Evolutionary conservation across 2,329 filamentous ascomycete genomes (phyloP).

Genomic region (Decorospora gaudefroyi): DNA sequence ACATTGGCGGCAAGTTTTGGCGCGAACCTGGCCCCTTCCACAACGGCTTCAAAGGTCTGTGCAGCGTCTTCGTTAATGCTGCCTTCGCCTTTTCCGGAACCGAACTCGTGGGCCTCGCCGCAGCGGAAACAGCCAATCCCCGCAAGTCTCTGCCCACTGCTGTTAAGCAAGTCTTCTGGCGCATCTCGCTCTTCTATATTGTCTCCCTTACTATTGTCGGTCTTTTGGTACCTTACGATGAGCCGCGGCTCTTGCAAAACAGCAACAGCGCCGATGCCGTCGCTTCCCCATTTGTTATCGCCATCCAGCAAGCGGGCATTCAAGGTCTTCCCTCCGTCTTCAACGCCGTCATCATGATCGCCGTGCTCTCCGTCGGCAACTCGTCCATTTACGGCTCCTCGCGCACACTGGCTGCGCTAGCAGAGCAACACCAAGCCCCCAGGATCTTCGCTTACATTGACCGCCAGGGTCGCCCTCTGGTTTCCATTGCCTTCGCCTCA

Average conservation of each 20-base stretch:
- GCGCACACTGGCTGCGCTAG: conserved; percentile 84
- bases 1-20: conserved; percentile 83
- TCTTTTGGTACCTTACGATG: conserved; percentile 75
- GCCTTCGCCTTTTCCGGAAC: conserved; percentile 77
- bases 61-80: conserved; percentile 75
- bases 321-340: conserved; percentile 81
- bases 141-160: conserved; percentile 85
- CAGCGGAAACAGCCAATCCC: conserved; percentile 78
- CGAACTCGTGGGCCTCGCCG: conserved; percentile 76
- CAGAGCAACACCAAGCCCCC: conserved; percentile 71
- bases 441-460: conserved; percentile 65
- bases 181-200: conserved; percentile 74
- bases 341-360: conserved; percentile 92
- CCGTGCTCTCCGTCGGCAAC: conserved; percentile 89
- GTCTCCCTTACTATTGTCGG: conserved; percentile 80
- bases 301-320: conserved; percentile 83
- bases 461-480: conserved; percentile 62
- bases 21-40: conserved; percentile 78
- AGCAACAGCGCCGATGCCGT: conserved; percentile 66
- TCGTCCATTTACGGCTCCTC: conserved; percentile 90
- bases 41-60: conserved; percentile 82
- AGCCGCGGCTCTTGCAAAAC: conserved; percentile 65
- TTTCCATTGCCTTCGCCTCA: conserved; percentile 59
- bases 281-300: conserved; percentile 91
- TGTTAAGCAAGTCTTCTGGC: conserved; percentile 95